Evolutionary conservation across 495 filamentous ascomycete species (phyloP), one percentile per base, ranked within the genome.

Genomic region (Aspergillus coremiiformis): DNA sequence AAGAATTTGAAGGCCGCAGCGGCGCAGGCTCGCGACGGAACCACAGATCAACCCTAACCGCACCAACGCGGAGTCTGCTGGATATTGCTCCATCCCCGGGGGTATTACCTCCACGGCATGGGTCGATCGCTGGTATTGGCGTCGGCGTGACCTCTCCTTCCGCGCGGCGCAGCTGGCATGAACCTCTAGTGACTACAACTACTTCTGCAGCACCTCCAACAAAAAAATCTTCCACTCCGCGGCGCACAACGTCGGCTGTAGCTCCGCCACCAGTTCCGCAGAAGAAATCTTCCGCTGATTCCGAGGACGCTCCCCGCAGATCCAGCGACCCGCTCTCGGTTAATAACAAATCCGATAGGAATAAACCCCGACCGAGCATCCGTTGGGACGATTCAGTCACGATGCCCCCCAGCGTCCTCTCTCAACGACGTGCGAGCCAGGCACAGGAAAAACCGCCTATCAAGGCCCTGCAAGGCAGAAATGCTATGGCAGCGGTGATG

Each of bases 401-500:
- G 14, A 51, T 59, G 35, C 49, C 60, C 1, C 51, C 62, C 5
- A 58, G 49, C 23, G 48, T 43, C 47, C 26, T 32, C 47, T 37
- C 32, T 23, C 44, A 47, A 14, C 10, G 32, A 12, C 32, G 32
- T 35, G 32, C 37, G 52, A 52, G 43, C 48, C 48, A 20, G 37
- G 49, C 44, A 49, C 52, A 50, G 12, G 30, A 32, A 17, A 65
- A 65, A 35, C 39, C 63, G 1, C 47, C 59, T 9, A 55, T 8
- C 29, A 39, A 49, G n/a, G 10, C 49, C 15, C 41, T 39, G 1
- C 61, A 64, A 24, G 49, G 57, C 20, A 66, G 63, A 41, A 64
- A 58, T 47, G 53, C 60, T 4, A 63, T 73, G 67, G 67, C 67
- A 4, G 65, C 68, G 20, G 63, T 71, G 53, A 71, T 73, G 67